Evolutionary conservation across 2,329 filamentous ascomycete genomes (phyloP), one percentile per base, ranked within the genome.

Genomic region (Colletotrichum sp.): DNA sequence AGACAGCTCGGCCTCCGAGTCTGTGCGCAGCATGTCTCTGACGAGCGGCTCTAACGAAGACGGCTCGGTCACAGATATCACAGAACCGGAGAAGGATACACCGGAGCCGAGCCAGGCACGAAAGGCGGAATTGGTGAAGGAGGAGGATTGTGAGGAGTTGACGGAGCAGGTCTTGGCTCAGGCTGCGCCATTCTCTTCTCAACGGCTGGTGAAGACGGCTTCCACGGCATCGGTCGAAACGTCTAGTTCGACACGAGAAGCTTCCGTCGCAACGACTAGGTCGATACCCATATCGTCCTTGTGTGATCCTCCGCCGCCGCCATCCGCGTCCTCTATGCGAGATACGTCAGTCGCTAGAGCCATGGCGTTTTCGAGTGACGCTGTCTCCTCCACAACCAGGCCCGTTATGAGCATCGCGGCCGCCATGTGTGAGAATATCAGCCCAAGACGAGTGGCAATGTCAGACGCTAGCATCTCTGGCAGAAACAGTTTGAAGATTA

Each of bases 71-170:
- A 88, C 86, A 4, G 89, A 90, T 65, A 85, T 84, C 5, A 91
- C 90, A 0, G 88, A 89, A 2, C 89, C 90, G 0, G 89, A 89
- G 49, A 86, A 87, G 68, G 88, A 90, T 55, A 85, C 83, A 3
- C 86, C 88, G 4, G 86, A 86, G 25, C 83, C 86, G 12, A 81
- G 80, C 7, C 79, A 82, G 4, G 83, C 81, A 4, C 84, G 82
- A 16, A 83, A 84, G 64, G 65, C 80, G 36, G 77, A 80, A 12
- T 63, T 80, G 13, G 68, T 85, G 16, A 86, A 84, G 72, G 80
- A 81, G 27, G 85, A 86, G 74, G 83, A 85, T 6, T 78, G 78
- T 7, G 82, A 82, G 13, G 79, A 78, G 2, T 25, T 75, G 2
- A 62, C 71, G 13, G 75, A 74, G 8, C 72, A 72, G 11, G 76